A percentile compares a stretch with the other conserved stretches of the same genome.
phyloP scores from a whole-genome alignment of 1,139 yeast genomes.

The Yarrowia galli region DNA sequence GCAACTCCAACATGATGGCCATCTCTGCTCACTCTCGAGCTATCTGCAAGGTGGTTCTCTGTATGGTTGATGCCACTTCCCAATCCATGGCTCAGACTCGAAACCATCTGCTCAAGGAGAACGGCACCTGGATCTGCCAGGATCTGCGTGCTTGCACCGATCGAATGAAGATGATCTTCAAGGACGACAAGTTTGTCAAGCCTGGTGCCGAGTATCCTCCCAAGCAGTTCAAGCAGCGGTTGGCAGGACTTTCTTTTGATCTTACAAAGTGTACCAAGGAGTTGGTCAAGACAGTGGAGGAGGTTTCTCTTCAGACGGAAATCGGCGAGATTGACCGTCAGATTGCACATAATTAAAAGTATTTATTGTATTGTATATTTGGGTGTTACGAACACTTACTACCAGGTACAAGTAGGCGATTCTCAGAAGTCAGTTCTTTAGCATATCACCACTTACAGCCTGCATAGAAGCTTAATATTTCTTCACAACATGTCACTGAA shows the following conservation, averaged over 20 bases:
- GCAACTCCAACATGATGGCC: constrained; percentile 74
- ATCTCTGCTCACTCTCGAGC: constrained; percentile 75
- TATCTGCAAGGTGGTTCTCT: constrained; percentile 76
- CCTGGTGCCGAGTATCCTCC: constrained; percentile 70
- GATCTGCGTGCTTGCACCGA: constrained; percentile 84
- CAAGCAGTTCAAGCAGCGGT: constrained; percentile 86
- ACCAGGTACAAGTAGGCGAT: no score
- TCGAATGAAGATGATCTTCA: constrained; percentile 59
- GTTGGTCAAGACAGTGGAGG: constrained; percentile 93
- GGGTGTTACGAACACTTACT: no score
- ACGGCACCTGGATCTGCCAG: constrained; percentile 89
- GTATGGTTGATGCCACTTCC: constrained; percentile 90
- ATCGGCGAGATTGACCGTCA: constrained; percentile 54
- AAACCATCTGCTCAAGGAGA: constrained; percentile 76
- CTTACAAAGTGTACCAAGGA: constrained; percentile 96
- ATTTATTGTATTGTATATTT: constrained; percentile 17
- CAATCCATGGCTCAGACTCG: constrained; percentile 89
- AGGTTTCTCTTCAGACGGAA: constrained; percentile 85
- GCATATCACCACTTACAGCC: no score
- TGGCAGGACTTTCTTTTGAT: constrained; percentile 95
- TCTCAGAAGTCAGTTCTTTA: no score
- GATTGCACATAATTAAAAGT: constrained; percentile 40
- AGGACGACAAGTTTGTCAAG: constrained; percentile 51
- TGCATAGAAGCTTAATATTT: constrained; percentile 8
- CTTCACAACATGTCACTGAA: constrained; percentile 9